These are phyloP conservation scores for Fomitopsis betulina DNA, from an alignment of 1,284 basidiomycete genomes.

Conservation along the genomic window DNA sequence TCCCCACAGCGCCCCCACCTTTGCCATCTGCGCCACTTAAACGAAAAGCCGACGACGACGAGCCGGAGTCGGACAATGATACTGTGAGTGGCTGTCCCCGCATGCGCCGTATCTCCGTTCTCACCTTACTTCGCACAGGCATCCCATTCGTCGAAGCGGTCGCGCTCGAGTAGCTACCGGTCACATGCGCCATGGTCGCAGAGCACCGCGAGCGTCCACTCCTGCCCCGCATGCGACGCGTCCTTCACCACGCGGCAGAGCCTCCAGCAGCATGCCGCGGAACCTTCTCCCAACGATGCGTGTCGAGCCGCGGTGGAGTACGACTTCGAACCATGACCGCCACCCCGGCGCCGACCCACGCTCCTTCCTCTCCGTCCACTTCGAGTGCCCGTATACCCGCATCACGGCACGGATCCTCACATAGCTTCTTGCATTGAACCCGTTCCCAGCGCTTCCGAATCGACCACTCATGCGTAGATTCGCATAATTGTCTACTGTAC, in stretches of 20 bases:
- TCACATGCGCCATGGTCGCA: conserved; percentile 16
- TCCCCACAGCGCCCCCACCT: conserved; percentile 14
- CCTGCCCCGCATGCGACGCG: conserved; percentile 68
- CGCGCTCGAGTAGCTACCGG: conserved; percentile 18
- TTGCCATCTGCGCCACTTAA: conserved; percentile 29
- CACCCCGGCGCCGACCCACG: neutral
- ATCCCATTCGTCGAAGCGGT: conserved; percentile 44
- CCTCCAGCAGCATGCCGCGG: conserved; percentile 54
- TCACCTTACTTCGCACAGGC: conserved; percentile 28
- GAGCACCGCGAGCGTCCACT: conserved; percentile 28
- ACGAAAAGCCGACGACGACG: conserved; percentile 38
- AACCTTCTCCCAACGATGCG: conserved; percentile 52
- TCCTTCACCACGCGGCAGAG: conserved; percentile 52
- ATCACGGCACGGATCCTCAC: conserved; percentile 5
- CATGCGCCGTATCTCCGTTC: conserved; percentile 5
- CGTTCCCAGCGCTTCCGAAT: neutral
- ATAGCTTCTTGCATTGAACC: conserved; percentile 4
- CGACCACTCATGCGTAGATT: conserved; percentile 4
- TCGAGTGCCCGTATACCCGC: conserved; percentile 7
- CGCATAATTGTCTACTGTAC: conserved; percentile 9
- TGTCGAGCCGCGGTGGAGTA: conserved; percentile 70
- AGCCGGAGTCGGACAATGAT: conserved; percentile 40
- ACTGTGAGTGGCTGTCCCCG: conserved; percentile 33
- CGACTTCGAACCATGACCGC: conserved; percentile 51
- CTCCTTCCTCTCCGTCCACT: neutral